Base-by-base conservation (phyloP, 192 early-diverging fungal species). In the Coemansia sp. region DNA sequence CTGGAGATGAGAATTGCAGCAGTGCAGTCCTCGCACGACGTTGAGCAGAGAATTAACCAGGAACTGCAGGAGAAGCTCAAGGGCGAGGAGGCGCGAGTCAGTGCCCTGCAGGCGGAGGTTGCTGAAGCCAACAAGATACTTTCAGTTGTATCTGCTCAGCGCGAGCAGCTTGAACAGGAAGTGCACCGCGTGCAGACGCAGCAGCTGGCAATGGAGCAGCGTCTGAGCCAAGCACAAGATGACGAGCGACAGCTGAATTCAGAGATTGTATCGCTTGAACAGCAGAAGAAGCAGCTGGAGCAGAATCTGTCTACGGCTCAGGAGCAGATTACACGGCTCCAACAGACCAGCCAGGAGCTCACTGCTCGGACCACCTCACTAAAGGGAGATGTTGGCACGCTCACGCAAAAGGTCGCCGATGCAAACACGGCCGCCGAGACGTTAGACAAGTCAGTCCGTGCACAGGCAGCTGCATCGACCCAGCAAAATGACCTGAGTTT, bases 51-150 rank as follows among this genome's bases (percentile, higher is more conserved):
- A 4, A 69, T 82, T 49, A 82, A 82, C 71, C 62, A 73, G 56
- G 79, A 82, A 74, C 67, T 82, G 49, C 56, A 73, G 50, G 74
- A 76, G 59, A 73, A 58, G 57, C 74, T 82, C 19, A 62, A 58
- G 49, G 41, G 16, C n/a, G 79, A 82, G 19, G 74, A 76, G 27
- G 59, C 58, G 12, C 60, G 67, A 3, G 74, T 73, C 10, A 44
- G 31, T 14, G 60, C 41, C 14, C 53, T 70, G 60, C 74, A 76
- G 49, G 49, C 60, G 24, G 67, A 82, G 53, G 74, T 73, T 10
- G 60, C 49, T 24, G 74, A 76, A 24, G 79, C 73, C 54, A 66
- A 34, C 54, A 68, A 65, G 54, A 47, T n/a, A 21, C 60, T 82
- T 28, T 30, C 74, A 2, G 62, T 76, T 5, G 67, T 76, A 14